Conservation (phyloP, 2,329 filamentous ascomycete species). For the Aureobasidium uvarum region DNA sequence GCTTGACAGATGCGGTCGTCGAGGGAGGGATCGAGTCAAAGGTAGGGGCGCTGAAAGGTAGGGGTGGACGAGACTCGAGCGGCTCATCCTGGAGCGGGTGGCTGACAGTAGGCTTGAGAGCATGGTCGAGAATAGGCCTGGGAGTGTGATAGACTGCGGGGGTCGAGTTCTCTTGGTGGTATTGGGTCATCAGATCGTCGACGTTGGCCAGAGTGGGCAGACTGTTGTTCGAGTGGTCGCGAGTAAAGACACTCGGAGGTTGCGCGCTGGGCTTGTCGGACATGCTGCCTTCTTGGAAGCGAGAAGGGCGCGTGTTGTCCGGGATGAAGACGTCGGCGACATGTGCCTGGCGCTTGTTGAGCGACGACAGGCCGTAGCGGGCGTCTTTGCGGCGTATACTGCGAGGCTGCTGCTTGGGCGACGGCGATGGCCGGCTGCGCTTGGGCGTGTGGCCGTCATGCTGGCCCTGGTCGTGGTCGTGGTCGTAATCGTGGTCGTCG, state of each 20-base stretch:
- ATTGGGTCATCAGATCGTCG: constrained; percentile 43
- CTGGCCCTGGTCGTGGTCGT: not conserved
- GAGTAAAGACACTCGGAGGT: constrained; percentile 68
- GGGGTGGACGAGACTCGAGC: not conserved
- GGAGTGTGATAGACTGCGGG: not conserved
- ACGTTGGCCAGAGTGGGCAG: constrained; percentile 38
- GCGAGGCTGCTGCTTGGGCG: constrained; percentile 32
- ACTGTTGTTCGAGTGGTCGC: constrained; percentile 30
- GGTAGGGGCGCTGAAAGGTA: constrained; percentile 5
- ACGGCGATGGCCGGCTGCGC: constrained; percentile 27
- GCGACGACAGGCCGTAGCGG: constrained; percentile 37
- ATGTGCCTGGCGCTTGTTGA: constrained; percentile 39
- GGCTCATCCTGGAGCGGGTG: constrained; percentile 3
- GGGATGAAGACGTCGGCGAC: not conserved
- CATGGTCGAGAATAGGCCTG: not conserved
- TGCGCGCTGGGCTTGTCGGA: constrained; percentile 71
- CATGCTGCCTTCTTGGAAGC: constrained; percentile 78
- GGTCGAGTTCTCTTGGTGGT: constrained; percentile 32
- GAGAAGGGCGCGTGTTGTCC: constrained; percentile 55
- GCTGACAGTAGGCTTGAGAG: not conserved
- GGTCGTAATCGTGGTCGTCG: not conserved
- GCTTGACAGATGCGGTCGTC: not conserved
- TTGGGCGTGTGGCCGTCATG: constrained; percentile 26
- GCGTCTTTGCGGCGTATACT: constrained; percentile 39
- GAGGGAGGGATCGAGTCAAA: constrained; percentile 14